Conservation (phyloP, 495 filamentous ascomycete genomes). For the Hyaloscypha hepaticicola region DNA sequence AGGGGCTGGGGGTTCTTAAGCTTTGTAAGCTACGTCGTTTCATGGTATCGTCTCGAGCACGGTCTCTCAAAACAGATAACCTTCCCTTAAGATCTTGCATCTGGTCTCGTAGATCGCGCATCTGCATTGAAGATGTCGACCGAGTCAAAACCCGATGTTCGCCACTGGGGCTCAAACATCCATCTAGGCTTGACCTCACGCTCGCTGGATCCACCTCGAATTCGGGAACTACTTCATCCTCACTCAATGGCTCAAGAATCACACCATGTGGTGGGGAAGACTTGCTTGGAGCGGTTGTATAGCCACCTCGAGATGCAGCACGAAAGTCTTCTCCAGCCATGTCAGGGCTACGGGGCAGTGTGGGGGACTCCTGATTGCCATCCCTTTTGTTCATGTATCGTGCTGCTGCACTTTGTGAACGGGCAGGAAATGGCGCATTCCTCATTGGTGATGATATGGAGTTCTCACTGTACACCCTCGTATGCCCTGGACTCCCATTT, state of each 20-base stretch:
- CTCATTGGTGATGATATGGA: conserved; percentile 45
- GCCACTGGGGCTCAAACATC: conserved; percentile 20
- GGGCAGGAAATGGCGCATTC: conserved; percentile 32
- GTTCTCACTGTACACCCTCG: conserved; percentile 57
- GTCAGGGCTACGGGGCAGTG: conserved; percentile 15
- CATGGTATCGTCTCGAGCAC: conserved; percentile 78
- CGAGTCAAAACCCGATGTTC: conserved; percentile 42
- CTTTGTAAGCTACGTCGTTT: conserved; percentile 82
- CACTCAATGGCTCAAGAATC: conserved; percentile 36
- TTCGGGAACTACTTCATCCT: conserved; percentile 34
- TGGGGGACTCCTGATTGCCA: conserved; percentile 10
- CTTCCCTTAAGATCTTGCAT: conserved; percentile 93
- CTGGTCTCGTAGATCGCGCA: conserved; percentile 83
- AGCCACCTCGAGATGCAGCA: not conserved
- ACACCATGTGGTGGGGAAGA: conserved; percentile 20
- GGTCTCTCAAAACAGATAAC: conserved; percentile 79
- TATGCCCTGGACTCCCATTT: conserved; percentile 47
- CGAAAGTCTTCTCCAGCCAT: conserved; percentile 1
- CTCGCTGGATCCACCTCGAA: conserved; percentile 24
- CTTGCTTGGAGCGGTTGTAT: conserved; percentile 21
- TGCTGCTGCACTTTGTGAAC: conserved; percentile 27
- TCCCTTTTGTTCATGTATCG: conserved; percentile 20
- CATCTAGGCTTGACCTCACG: conserved; percentile 21
- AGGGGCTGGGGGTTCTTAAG: conserved; percentile 79
- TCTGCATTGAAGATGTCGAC: conserved; percentile 63